phyloP scores from a whole-genome alignment of 2,329 filamentous ascomycete species.

The Ophiobolus disseminans region DNA sequence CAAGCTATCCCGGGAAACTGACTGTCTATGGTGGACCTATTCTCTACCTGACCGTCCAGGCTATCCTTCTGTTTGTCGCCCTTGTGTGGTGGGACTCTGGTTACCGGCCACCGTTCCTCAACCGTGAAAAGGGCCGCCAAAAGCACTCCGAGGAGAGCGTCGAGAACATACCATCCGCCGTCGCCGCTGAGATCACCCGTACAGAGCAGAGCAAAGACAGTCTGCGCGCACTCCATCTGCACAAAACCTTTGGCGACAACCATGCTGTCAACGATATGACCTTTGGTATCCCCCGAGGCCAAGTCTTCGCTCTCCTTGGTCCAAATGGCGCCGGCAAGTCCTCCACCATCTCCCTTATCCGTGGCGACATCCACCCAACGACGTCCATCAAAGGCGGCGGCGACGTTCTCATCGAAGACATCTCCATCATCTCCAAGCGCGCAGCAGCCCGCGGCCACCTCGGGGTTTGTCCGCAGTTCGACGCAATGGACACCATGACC shows the following conservation, averaged over 20 bases:
- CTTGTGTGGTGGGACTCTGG: conserved; percentile 84
- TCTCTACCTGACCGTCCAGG: conserved; percentile 79
- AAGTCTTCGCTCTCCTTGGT: conserved; percentile 88
- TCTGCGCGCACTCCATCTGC: conserved; percentile 79
- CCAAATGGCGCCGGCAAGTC: conserved; percentile 93
- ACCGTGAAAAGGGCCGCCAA: conserved; percentile 40
- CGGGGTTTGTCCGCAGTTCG: conserved; percentile 83
- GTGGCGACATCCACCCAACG: conserved; percentile 82
- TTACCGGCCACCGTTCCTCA: conserved; percentile 61
- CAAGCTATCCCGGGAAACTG: conserved; percentile 73
- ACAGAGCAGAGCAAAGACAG: conserved; percentile 70
- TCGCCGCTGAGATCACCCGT: conserved; percentile 69
- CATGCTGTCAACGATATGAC: conserved; percentile 84
- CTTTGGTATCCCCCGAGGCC: conserved; percentile 78
- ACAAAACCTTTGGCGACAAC: conserved; percentile 77
- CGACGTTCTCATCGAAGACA: conserved; percentile 80
- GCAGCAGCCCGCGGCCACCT: conserved; percentile 76
- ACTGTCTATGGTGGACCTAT: conserved; percentile 83
- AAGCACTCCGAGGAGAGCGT: conserved; percentile 54
- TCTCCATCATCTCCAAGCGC: conserved; percentile 75
- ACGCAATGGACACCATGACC: conserved; percentile 88
- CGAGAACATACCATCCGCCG: conserved; percentile 60
- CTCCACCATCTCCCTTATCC: conserved; percentile 85
- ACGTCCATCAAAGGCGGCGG: conserved; percentile 65
- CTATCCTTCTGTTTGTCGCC: conserved; percentile 71